These are phyloP conservation scores for Puccinia polysora DNA, from an alignment of 1,284 basidiomycete genomes.

Conservation along the genomic window DNA sequence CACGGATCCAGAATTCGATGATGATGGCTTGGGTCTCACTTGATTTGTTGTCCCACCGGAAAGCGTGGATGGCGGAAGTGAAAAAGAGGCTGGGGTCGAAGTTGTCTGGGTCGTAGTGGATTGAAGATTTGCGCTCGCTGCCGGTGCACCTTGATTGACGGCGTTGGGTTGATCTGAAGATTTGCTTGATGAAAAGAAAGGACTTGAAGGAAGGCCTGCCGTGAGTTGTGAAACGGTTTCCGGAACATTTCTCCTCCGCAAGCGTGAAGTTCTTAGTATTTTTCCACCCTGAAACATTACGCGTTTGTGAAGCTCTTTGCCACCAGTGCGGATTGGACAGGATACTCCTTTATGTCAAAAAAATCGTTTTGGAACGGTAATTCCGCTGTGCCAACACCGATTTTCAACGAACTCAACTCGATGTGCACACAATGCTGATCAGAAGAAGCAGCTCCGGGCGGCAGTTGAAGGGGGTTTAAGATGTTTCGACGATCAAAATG, in stretches of 20 bases:
- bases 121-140: neutral
- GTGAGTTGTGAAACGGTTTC: conserved; percentile 10
- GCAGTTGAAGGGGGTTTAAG: neutral
- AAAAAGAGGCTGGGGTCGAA: neutral
- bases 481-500: neutral
- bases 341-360: too few species aligned
- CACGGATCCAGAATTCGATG: neutral
- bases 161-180: neutral
- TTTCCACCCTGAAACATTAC: neutral
- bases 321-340: neutral
- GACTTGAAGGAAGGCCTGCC: neutral
- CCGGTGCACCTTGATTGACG: neutral
- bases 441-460: conserved; percentile 9
- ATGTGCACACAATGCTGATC: neutral
- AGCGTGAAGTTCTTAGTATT: neutral
- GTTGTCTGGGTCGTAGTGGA: neutral
- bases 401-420: neutral
- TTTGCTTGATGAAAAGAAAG: neutral
- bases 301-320: neutral
- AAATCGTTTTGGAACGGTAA: neutral
- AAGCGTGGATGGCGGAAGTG: conserved; percentile 4
- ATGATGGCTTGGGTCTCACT: neutral
- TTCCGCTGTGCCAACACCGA: neutral
- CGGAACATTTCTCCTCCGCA: neutral
- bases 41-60: neutral